Conservation (phyloP, 148 eudicot genomes). For the Pharnaceum exiguum region DNA sequence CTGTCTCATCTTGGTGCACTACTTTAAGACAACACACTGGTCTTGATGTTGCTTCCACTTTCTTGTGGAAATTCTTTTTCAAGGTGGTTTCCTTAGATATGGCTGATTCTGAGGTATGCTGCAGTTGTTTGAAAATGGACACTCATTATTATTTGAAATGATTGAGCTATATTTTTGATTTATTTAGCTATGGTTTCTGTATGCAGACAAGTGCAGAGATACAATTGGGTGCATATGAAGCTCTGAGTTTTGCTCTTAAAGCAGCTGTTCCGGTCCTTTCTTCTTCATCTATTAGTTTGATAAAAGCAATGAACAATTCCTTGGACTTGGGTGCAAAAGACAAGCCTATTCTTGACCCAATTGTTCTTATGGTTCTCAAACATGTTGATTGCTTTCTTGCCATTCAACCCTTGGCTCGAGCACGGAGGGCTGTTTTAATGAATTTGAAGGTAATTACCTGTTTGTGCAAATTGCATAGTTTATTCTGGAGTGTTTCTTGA, state of each 20-base stretch:
- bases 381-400: conserved; percentile 59
- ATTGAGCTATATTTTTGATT: conserved; percentile 6
- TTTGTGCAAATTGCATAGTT: not conserved
- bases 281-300: conserved; percentile 34
- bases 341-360: conserved; percentile 50
- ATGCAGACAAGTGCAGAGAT: conserved; percentile 70
- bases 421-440: conserved; percentile 72
- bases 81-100: conserved; percentile 46
- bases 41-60: conserved; percentile 30
- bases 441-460: conserved; percentile 65
- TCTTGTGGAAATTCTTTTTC: conserved; percentile 62
- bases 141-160: not conserved
- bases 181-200: conserved; percentile 17
- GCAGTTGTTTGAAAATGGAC: not conserved
- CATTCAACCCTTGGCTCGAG: conserved; percentile 53
- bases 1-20: conserved; percentile 57
- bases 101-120: conserved; percentile 65
- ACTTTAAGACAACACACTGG: conserved; percentile 27
- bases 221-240: conserved; percentile 75
- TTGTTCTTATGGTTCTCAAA: conserved; percentile 53
- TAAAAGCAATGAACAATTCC: conserved; percentile 28
- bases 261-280: conserved; percentile 42
- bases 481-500: not conserved
- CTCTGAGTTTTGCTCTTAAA: conserved; percentile 54
- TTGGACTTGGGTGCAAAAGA: conserved; percentile 17